Conservation (phyloP, 2,329 filamentous ascomycete species). For the Geosmithia putterillii region DNA sequence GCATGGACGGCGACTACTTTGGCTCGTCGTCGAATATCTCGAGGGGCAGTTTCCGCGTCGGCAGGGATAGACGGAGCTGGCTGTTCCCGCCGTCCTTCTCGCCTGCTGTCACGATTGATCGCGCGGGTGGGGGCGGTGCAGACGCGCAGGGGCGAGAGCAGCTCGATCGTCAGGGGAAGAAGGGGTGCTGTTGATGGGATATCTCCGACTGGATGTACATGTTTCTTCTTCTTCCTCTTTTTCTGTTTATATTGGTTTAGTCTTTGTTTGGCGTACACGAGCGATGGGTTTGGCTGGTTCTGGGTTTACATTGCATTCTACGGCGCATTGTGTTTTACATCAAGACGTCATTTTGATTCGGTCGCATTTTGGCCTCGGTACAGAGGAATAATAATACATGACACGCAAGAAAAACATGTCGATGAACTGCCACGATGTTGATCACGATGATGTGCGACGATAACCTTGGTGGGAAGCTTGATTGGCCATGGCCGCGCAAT, state of each 20-base stretch:
- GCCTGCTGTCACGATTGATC: conserved; percentile 34
- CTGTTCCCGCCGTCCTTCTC: conserved; percentile 42
- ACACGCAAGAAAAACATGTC: too few species aligned
- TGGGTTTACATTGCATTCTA: neutral
- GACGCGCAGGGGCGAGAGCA: conserved; percentile 9
- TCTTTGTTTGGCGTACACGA: neutral
- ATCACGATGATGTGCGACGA: too few species aligned
- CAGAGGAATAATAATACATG: too few species aligned
- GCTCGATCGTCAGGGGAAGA: conserved; percentile 10
- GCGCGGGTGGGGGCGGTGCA: neutral
- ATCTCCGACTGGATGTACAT: neutral
- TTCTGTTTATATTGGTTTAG: too few species aligned
- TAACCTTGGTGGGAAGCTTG: too few species aligned
- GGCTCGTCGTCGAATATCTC: conserved; percentile 25
- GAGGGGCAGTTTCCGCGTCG: conserved; percentile 41
- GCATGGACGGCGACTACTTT: conserved; percentile 33
- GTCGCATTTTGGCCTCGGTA: too few species aligned
- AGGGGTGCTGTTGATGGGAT: conserved; percentile 15
- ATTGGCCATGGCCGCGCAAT: too few species aligned
- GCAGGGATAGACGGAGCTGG: conserved; percentile 46
- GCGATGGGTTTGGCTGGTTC: neutral
- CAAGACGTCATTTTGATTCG: too few species aligned
- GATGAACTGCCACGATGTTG: too few species aligned
- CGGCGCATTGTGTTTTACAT: neutral
- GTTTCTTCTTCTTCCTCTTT: neutral